Evolutionary conservation across 352 stramenopile genomes (phyloP).

Genomic region (Paralagenidium karlingii): DNA sequence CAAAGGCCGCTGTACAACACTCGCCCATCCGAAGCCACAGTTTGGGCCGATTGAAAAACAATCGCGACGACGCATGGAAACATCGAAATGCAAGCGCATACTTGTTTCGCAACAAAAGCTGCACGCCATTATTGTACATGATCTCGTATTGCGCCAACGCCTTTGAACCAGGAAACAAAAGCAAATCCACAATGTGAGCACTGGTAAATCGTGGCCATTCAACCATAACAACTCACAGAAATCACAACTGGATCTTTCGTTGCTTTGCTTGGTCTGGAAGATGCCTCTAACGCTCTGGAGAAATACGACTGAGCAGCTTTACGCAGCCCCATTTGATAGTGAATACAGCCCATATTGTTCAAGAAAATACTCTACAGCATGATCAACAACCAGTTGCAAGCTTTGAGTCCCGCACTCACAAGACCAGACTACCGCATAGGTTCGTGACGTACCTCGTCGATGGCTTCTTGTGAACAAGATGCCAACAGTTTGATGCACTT

Average conservation of each 20-base stretch:
- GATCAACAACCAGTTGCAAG: neutral
- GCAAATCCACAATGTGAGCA: neutral
- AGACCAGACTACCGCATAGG: neutral
- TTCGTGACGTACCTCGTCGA: conserved; percentile 46
- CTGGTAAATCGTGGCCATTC: neutral
- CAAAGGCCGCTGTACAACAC: conserved; percentile 80
- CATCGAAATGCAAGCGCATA: conserved; percentile 79
- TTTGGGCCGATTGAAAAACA: conserved; percentile 87
- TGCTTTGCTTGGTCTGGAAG: conserved; percentile 33
- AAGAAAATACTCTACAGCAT: conserved; percentile 56
- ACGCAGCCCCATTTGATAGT: conserved; percentile 84
- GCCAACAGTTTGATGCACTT: conserved; percentile 90
- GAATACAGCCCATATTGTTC: conserved; percentile 89
- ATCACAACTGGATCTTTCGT: conserved; percentile 32
- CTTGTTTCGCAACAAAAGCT: conserved; percentile 76
- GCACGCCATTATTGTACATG: conserved; percentile 88
- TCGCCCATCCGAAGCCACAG: conserved; percentile 88
- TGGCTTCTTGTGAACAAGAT: conserved; percentile 73
- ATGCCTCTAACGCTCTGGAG: conserved; percentile 61
- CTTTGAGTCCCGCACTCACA: neutral
- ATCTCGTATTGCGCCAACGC: conserved; percentile 79
- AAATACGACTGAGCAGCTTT: conserved; percentile 89
- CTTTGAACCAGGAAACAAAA: conserved; percentile 8
- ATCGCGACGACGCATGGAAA: conserved; percentile 76
- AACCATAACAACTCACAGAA: conserved; percentile 9